Evolutionary conservation across 2,329 filamentous ascomycete genomes (phyloP).

Genomic region (Amphichorda felina): DNA sequence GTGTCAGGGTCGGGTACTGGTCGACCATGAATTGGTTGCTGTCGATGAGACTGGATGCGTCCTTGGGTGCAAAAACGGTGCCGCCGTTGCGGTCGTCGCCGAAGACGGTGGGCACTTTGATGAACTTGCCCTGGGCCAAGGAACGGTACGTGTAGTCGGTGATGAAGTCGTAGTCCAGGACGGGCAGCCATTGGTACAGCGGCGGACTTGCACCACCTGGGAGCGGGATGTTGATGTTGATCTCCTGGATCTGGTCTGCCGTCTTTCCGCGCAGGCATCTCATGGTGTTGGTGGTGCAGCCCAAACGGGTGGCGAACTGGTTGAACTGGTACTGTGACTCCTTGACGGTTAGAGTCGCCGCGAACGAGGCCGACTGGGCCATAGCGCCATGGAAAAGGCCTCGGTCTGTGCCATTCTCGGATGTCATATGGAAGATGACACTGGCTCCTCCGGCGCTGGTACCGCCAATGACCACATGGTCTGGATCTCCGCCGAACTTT

Average conservation of each 20-base stretch:
- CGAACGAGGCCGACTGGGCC: constrained; percentile 39
- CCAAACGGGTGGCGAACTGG: constrained; percentile 29
- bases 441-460: constrained; percentile 56
- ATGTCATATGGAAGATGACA: constrained; percentile 51
- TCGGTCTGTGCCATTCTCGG: constrained; percentile 34
- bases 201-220: constrained; percentile 19
- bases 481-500: constrained; percentile 57
- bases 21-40: constrained; percentile 20
- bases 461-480: constrained; percentile 57
- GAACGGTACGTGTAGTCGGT: constrained; percentile 34
- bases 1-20: constrained; percentile 19
- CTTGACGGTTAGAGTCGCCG: constrained; percentile 28
- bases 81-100: constrained; percentile 26
- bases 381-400: constrained; percentile 38
- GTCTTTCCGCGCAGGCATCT: constrained; percentile 32
- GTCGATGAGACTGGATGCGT: constrained; percentile 16
- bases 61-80: constrained; percentile 19
- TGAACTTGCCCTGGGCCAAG: constrained; percentile 35
- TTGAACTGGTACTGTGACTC: constrained; percentile 41
- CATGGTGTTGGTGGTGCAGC: constrained; percentile 27
- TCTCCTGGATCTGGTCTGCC: constrained; percentile 25
- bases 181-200: constrained; percentile 40
- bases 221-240: constrained; percentile 25
- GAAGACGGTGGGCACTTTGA: constrained; percentile 40
- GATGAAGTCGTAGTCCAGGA: constrained; percentile 41